Evolutionary conservation across 805 yeast species (phyloP), one percentile per base, ranked within the genome.

Genomic region (Cyberlindnera galapagoensis): DNA sequence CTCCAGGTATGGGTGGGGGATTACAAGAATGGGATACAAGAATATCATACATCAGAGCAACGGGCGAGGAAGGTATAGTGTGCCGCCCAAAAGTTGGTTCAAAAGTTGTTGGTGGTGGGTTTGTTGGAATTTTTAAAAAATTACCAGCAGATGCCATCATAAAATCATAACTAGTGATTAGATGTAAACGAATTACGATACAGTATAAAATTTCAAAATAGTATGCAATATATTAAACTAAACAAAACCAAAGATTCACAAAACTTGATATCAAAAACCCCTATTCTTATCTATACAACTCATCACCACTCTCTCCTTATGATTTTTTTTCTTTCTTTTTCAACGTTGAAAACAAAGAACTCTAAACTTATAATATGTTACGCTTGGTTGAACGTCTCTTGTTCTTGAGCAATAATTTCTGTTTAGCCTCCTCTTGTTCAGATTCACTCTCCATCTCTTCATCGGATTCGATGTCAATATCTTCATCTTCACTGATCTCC

Each of bases 391-490:
- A 29, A 44, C 59, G 56, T 40, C 43, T 53, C 38, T 49, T 49
- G 43, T 47, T 47, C 39, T 49, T 55, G 33, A 56, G 46, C 23
- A 42, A 21, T 18, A 51, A 45, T 63, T 67, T 65, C 52, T 69
- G 62, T 57, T 56, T 65, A 52, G 66, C 65, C 49, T 64, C 51
- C 65, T 70, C 63, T 55, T 59, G 56, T 39, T 50, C 67, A 71
- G 75, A 65, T 79, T 79, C 51, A 73, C 75, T 65, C 79, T 79
- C 72, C 71, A 80, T 64, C 55, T 71, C 60, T 50, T 63, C 45
- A 51, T 68, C 76, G 47, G 75, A 81, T 43, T 65, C 72, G 30
- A 64, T 71, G 45, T 58, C 70, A 22, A 65, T 74, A 25, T 59
- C 71, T 30, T 60, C 71, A 34, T 61, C 71, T 31, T 54, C 58